Evolutionary conservation across 129 eudicot genomes (phyloP), one percentile per base, ranked within the genome.

Genomic region (Saposhnikovia divaricata): DNA sequence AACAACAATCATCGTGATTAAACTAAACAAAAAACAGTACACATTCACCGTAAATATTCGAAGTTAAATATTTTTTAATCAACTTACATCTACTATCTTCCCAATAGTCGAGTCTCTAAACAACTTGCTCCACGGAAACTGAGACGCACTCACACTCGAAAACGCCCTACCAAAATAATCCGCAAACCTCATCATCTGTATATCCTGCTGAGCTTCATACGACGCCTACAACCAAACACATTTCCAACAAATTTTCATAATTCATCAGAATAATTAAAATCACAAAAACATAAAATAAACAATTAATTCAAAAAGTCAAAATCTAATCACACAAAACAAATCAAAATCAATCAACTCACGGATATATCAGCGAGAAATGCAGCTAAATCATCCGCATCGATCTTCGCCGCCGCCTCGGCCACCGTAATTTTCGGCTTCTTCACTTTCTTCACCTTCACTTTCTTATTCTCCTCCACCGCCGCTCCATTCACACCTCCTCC

Each of bases 131-230:
- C 97, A 96, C 0, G 98, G 98, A 72, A 96, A 96, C 84, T 96
- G 99, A 12, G 99, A 85, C 0, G 93, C 92, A 80, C 84, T 82
- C 80, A 96, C 99, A 11, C 79, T 87, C 14, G 97, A 84, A 83
- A 96, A 96, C 6, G 98, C 94, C 21, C 95, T 86, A 38, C 97
- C 98, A 68, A 96, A 96, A 86, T 92, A 96, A 85, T 96, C 99
- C 11, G 99, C 99, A 86, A 96, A 90, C 83, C 99, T 86, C 99
- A 96, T 92, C 82, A 96, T 48, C 77, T 96, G 99, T 76, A 96
- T 92, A 63, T 92, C 98, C 71, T 96, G 93, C 51, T 92, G 96
- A 14, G 91, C 83, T 83, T 86, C 98, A 83, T 87, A 96, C 42
- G 98, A 90, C 53, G 79, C 93, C 99, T 96, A 48, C 34, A 77